A percentile compares a stretch with the other conserved stretches of the same genome.
phyloP scores from a whole-genome alignment of 2,329 filamentous ascomycete species.

The Xylariaceae sp. region DNA sequence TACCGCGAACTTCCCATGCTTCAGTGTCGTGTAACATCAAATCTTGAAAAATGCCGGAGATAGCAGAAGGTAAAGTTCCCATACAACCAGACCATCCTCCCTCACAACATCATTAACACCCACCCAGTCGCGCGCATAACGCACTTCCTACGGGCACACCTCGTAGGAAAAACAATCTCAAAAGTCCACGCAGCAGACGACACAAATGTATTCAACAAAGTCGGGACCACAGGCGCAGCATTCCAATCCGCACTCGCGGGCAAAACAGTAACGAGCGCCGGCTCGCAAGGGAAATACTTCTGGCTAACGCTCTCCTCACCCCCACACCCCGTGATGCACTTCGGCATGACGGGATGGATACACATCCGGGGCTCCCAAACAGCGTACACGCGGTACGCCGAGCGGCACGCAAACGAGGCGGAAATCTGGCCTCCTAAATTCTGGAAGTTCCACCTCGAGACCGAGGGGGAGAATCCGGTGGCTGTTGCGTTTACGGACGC shows the following conservation, averaged over 20 bases:
- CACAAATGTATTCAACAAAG: constrained; percentile 84
- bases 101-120: constrained; percentile 5
- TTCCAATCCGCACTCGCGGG: constrained; percentile 72
- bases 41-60: constrained; percentile 24
- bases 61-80: constrained; percentile 24
- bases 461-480: constrained; percentile 43
- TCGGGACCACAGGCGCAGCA: constrained; percentile 70
- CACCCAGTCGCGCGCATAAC: constrained; percentile 74
- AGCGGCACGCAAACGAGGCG: constrained; percentile 58
- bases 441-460: constrained; percentile 79
- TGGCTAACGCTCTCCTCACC: constrained; percentile 73
- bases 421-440: constrained; percentile 82
- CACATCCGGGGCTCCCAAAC: constrained; percentile 77
- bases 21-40: too few species aligned
- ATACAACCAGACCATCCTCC: neutral
- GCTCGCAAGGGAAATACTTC: constrained; percentile 95
- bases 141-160: constrained; percentile 74
- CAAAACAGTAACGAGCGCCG: constrained; percentile 65
- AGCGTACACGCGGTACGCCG: constrained; percentile 78
- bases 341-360: constrained; percentile 83
- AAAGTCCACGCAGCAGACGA: constrained; percentile 73
- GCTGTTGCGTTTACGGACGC: constrained; percentile 75
- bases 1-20: too few species aligned
- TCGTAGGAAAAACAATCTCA: constrained; percentile 78
- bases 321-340: constrained; percentile 86